Percentiles rank a stretch among this genome's conserved stretches.
Evolutionary conservation across 2,329 filamentous ascomycete genomes (phyloP).

Genomic region (Aspergillaceae sp.): DNA sequence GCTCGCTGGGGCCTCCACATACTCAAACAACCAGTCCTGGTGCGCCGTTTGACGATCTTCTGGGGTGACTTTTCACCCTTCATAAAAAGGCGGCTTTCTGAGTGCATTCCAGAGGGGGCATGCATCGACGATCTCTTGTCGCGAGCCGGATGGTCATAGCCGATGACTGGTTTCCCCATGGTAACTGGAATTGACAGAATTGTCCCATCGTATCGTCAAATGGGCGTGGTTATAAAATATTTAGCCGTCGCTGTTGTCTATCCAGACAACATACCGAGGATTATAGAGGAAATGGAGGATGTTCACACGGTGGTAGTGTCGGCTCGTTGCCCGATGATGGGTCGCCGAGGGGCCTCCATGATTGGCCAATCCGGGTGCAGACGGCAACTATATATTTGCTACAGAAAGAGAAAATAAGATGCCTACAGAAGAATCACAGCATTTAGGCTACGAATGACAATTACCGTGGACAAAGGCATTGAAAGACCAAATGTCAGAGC

Average conservation of each 20-base stretch:
- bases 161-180: constrained; percentile 8
- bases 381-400: too few relatives aligned
- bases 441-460: too few relatives aligned
- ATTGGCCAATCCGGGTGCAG: too few relatives aligned
- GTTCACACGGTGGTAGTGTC: too few relatives aligned
- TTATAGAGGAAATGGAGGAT: too few relatives aligned
- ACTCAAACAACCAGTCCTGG: constrained; percentile 90
- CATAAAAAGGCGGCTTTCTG: constrained; percentile 2
- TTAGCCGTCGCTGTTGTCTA: not conserved
- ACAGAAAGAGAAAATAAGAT: too few relatives aligned
- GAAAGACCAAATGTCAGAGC: too few relatives aligned
- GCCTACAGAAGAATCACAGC: too few relatives aligned
- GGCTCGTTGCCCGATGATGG: too few relatives aligned
- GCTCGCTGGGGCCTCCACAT: constrained; percentile 33
- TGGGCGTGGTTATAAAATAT: not conserved
- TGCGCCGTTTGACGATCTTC: constrained; percentile 54
- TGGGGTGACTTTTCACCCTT: constrained; percentile 13
- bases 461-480: too few relatives aligned
- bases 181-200: not conserved
- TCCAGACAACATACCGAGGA: too few relatives aligned
- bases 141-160: not conserved
- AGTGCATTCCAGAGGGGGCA: not conserved
- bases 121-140: constrained; percentile 1
- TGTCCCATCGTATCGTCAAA: not conserved
- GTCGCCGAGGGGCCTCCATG: too few relatives aligned